Evolutionary conservation across 2,329 filamentous ascomycete genomes (phyloP), one percentile per base, ranked within the genome.

Genomic region (Trichoderma oligosporum): DNA sequence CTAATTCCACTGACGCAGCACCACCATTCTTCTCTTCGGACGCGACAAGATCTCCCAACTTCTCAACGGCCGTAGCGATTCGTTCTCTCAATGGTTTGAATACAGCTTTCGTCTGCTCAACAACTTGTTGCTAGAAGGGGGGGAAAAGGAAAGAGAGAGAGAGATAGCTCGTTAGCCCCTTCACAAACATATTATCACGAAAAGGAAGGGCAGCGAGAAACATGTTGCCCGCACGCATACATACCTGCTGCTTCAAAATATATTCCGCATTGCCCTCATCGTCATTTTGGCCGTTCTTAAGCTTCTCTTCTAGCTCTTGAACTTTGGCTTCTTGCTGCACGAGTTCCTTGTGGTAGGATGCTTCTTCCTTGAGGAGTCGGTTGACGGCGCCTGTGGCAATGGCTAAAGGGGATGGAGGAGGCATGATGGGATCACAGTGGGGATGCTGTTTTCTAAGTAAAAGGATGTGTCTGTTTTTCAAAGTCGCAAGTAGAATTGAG

Each of bases 351-450:
- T 92, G 88, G 76, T 99, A 97, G 66, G 87, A 93, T 36, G 82
- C 78, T 73, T 97, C 90, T 73, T 99, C 94, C 74, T 96, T 97
- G 63, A 96, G 83, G 46, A 97, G 83, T 59, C 94, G 90, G 66
- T 82, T 79, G 64, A 97, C 84, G 18, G 90, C 85, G 61, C 86
- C 83, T 22, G 89, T 94, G 42, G 88, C 85, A 69, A 97, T 94
- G 66, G 83, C 74, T 70, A 97, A 84, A 64, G 86, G 82, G 1
- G 86, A 85, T 42, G 89, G 88, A 29, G 90, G 81, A 3, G 89
- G 81, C 91, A 96, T 96, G 48, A 22, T 42, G 24, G 33, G 33
- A 38, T 25, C 4, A 20, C 20, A 14, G 2, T 16, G 31, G 16
- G n/a, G 12, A 14, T 27, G 3, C 7, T 9, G 12, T 12, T 46